These are phyloP conservation scores for Colletotrichum aenigma DNA, from an alignment of 2,329 filamentous ascomycete genomes.

Conservation along the genomic window DNA sequence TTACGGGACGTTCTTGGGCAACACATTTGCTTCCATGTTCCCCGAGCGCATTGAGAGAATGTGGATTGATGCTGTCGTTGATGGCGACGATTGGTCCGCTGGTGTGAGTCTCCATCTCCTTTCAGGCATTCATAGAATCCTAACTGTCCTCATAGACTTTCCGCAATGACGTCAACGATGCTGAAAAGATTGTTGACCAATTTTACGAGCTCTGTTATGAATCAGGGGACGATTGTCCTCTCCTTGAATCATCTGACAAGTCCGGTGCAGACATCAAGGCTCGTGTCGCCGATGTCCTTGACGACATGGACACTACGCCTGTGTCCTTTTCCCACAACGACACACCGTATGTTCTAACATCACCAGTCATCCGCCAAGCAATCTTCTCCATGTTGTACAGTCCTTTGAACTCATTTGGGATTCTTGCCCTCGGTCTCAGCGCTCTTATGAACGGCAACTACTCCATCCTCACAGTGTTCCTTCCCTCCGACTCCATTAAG, in stretches of 20 bases:
- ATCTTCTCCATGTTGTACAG: constrained; percentile 33
- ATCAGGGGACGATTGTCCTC: constrained; percentile 31
- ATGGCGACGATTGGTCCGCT: constrained; percentile 27
- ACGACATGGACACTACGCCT: constrained; percentile 30
- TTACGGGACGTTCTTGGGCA: constrained; percentile 39
- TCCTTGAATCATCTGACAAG: constrained; percentile 28
- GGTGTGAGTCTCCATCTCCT: constrained; percentile 19
- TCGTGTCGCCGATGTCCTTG: constrained; percentile 35
- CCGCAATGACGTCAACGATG: constrained; percentile 38
- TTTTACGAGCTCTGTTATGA: constrained; percentile 40
- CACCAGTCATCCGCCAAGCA: constrained; percentile 27
- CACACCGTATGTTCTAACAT: constrained; percentile 29
- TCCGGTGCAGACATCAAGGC: constrained; percentile 28
- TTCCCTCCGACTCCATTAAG: neutral
- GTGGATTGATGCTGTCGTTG: constrained; percentile 33
- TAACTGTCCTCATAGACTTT: constrained; percentile 27
- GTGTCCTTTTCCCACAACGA: constrained; percentile 22
- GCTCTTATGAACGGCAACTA: constrained; percentile 29
- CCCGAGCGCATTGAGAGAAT: constrained; percentile 40
- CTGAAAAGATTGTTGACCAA: constrained; percentile 34
- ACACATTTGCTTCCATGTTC: constrained; percentile 38
- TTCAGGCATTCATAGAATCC: fast-evolving
- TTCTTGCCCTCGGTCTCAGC: constrained; percentile 20
- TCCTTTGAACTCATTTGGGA: constrained; percentile 23
- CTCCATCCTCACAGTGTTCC: neutral